A percentile compares a stretch with the other conserved stretches of the same genome.
Conservation (phyloP, 1,284 basidiomycete species). For the Puccinia novopanici region DNA sequence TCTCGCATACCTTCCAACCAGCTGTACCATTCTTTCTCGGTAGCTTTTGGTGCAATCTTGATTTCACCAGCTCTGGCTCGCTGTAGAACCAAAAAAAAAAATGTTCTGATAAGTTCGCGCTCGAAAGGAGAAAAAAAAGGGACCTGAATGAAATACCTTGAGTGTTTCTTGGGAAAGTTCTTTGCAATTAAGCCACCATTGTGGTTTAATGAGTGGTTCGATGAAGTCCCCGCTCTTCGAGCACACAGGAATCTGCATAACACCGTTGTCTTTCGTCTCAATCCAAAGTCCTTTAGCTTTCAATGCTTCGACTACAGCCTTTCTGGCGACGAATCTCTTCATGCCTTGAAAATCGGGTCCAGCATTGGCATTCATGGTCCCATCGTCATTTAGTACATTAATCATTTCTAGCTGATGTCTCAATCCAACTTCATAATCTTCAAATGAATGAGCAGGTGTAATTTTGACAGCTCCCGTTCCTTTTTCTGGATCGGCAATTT, state of each 20-base stretch:
- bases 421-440: conserved; percentile 92
- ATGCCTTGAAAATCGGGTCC: conserved; percentile 75
- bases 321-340: conserved; percentile 93
- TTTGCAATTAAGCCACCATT: conserved; percentile 98
- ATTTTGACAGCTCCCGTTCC: conserved; percentile 99
- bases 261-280: conserved; percentile 87
- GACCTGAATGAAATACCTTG: conserved; percentile 64
- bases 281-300: conserved; percentile 84
- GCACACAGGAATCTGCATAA: conserved; percentile 89
- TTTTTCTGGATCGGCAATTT: conserved; percentile 85
- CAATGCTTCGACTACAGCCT: conserved; percentile 78
- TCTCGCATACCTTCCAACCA: conserved; percentile 97
- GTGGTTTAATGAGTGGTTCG: conserved; percentile 93
- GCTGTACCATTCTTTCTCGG: conserved; percentile 91
- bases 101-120: background rate
- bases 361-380: conserved; percentile 89
- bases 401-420: conserved; percentile 90
- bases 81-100: conserved; percentile 60
- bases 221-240: conserved; percentile 95
- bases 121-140: conserved; percentile 10
- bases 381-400: conserved; percentile 95
- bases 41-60: conserved; percentile 76
- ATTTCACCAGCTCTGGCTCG: conserved; percentile 84
- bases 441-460: conserved; percentile 97
- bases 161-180: conserved; percentile 87